Percentiles rank a stretch among this genome's conserved stretches.
Evolutionary conservation across 768 basidiomycete species (phyloP).

Genomic region (Leccinum fibrillosum): DNA sequence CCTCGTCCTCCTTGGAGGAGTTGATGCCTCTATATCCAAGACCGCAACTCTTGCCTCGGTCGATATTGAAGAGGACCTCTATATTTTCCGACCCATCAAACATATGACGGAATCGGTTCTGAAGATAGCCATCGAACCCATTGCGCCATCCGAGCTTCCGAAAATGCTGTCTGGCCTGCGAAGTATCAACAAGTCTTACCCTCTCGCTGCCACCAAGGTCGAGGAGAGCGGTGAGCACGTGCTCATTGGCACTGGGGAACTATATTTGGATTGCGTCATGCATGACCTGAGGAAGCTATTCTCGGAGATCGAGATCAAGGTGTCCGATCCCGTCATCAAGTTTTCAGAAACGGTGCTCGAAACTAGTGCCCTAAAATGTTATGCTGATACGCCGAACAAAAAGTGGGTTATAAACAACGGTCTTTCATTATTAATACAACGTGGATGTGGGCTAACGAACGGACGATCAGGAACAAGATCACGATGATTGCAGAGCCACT

Average conservation of each 20-base stretch:
- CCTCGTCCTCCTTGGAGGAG: slow-evolving; percentile 86
- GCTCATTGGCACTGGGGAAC: slow-evolving; percentile 92
- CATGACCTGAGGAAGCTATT: slow-evolving; percentile 91
- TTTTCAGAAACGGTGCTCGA: slow-evolving; percentile 98
- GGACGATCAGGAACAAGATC: slow-evolving; percentile 75
- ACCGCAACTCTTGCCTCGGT: slow-evolving; percentile 82
- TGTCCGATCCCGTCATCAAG: slow-evolving; percentile 97
- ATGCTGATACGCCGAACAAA: slow-evolving; percentile 99
- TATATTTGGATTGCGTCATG: slow-evolving; percentile 96
- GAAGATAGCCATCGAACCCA: slow-evolving; percentile 98
- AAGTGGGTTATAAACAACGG: slow-evolving; percentile 53
- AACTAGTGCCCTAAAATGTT: slow-evolving; percentile 96
- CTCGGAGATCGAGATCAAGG: slow-evolving; percentile 99
- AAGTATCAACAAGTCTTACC: slow-evolving; percentile 97
- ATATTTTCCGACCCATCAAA: slow-evolving; percentile 94
- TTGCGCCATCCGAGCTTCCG: slow-evolving; percentile 94
- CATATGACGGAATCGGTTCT: slow-evolving; percentile 97
- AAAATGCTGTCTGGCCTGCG: slow-evolving; percentile 98
- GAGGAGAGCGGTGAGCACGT: slow-evolving; percentile 99
- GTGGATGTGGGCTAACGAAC: slow-evolving; percentile 12
- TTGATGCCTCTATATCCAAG: slow-evolving; percentile 93
- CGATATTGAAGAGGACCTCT: slow-evolving; percentile 78
- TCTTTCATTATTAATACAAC: slow-evolving; percentile 5
- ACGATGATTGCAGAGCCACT: slow-evolving; percentile 99
- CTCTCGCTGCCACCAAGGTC: slow-evolving; percentile 90